phyloP scores from a whole-genome alignment of 2,329 filamentous ascomycete genomes.

The Epichloe brachyelytri region DNA sequence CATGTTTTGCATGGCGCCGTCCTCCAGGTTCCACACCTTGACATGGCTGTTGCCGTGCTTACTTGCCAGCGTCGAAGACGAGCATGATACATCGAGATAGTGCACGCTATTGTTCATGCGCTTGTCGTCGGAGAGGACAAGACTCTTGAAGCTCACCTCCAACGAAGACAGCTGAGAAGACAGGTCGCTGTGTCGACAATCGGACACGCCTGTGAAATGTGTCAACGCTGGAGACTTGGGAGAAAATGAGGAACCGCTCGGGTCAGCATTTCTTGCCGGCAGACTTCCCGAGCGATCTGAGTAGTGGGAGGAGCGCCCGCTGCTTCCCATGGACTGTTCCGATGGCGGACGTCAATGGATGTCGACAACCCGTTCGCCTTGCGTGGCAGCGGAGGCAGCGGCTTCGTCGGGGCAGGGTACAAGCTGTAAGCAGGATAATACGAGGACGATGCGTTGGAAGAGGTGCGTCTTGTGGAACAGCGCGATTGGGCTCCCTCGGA shows the following conservation, averaged over 20 bases:
- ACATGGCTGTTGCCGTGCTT: conserved; percentile 54
- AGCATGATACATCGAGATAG: conserved; percentile 23
- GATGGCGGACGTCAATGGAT: conserved; percentile 4
- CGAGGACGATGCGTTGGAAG: conserved; percentile 3
- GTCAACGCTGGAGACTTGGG: neutral
- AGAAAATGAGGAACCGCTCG: neutral
- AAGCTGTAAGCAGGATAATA: conserved; percentile 3
- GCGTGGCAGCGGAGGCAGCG: conserved; percentile 4
- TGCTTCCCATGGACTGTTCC: conserved; percentile 1
- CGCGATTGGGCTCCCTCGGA: neutral
- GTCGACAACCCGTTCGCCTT: conserved; percentile 1
- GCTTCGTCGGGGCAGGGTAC: conserved; percentile 5
- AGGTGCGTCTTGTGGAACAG: neutral
- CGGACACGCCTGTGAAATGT: neutral
- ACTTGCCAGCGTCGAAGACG: conserved; percentile 21
- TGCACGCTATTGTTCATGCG: conserved; percentile 20
- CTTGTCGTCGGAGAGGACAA: conserved; percentile 15
- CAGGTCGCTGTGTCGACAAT: neutral
- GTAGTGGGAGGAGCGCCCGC: conserved; percentile 3
- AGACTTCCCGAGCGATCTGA: conserved; percentile 3
- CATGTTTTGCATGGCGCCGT: conserved; percentile 55
- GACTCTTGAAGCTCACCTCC: conserved; percentile 10
- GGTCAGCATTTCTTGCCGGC: neutral
- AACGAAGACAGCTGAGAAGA: conserved; percentile 2
- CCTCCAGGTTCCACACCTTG: conserved; percentile 78